Conservation (phyloP, 2,329 filamentous ascomycete species). For the Plenodomus biglobosus region DNA sequence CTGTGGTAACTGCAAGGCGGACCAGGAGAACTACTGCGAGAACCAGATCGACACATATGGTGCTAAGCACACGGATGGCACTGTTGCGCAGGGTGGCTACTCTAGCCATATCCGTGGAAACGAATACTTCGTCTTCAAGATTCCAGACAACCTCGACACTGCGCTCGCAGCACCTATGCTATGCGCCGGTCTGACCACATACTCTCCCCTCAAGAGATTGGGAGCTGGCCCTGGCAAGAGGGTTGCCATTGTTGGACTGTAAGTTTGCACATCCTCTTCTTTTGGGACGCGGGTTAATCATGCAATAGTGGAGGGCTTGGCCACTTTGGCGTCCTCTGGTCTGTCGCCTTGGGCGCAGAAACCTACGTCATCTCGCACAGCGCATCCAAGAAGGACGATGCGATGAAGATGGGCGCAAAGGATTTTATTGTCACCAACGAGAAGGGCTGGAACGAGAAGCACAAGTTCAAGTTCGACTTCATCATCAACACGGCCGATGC, state of each 20-base stretch:
- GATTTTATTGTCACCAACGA: slow-evolving; percentile 61
- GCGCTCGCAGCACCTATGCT: slow-evolving; percentile 74
- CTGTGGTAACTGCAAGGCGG: slow-evolving; percentile 54
- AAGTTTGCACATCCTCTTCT: too few relatives aligned
- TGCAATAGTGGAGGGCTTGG: slow-evolving; percentile 50
- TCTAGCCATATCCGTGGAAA: slow-evolving; percentile 70
- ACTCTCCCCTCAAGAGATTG: slow-evolving; percentile 74
- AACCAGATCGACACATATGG: slow-evolving; percentile 55
- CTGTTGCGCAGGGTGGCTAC: slow-evolving; percentile 68
- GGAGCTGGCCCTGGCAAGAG: slow-evolving; percentile 77
- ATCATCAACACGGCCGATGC: slow-evolving; percentile 75
- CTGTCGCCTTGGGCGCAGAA: slow-evolving; percentile 60
- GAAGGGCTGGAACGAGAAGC: slow-evolving; percentile 60
- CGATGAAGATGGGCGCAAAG: slow-evolving; percentile 61
- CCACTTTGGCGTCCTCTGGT: slow-evolving; percentile 54
- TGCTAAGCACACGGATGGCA: slow-evolving; percentile 57
- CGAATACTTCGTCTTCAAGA: slow-evolving; percentile 74
- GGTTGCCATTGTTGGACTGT: slow-evolving; percentile 71
- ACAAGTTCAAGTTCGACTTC: slow-evolving; percentile 67
- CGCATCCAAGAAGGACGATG: slow-evolving; percentile 62
- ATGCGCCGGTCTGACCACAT: slow-evolving; percentile 81
- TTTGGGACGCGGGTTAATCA: too few relatives aligned
- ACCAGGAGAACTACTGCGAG: slow-evolving; percentile 58
- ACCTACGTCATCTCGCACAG: slow-evolving; percentile 64
- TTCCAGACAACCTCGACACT: slow-evolving; percentile 68